Percentiles rank a stretch among this genome's conserved stretches.
phyloP scores from a whole-genome alignment of 2,329 filamentous ascomycete species.

The Huntiella moniliformis region DNA sequence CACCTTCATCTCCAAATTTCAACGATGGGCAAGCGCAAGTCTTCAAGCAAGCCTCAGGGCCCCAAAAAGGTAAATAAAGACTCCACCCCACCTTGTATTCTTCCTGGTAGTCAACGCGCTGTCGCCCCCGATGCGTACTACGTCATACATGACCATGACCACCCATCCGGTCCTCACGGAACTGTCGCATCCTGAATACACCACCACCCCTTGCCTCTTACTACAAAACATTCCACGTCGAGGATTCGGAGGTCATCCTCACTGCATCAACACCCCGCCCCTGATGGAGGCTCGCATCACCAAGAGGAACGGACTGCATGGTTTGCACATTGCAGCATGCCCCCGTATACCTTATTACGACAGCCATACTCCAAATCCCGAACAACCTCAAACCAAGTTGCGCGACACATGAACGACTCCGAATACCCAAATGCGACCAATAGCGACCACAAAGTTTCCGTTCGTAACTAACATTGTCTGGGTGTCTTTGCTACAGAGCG shows the following conservation, averaged over 20 bases:
- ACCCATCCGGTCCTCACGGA: no score
- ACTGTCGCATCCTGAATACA: no score
- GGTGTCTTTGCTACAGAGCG: conserved; percentile 28
- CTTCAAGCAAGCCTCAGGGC: conserved; percentile 60
- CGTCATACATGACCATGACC: not conserved
- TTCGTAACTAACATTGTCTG: not conserved
- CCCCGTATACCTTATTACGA: no score
- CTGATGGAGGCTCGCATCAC: not conserved
- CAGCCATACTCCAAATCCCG: no score
- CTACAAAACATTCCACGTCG: not conserved
- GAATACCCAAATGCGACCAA: no score
- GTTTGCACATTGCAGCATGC: no score
- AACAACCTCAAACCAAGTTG: no score
- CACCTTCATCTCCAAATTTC: not conserved
- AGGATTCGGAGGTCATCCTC: not conserved
- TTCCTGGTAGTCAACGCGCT: not conserved
- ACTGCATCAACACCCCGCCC: not conserved
- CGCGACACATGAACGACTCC: no score
- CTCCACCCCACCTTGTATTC: not conserved
- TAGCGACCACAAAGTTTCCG: no score
- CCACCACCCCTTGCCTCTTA: no score
- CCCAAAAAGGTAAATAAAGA: conserved; percentile 51
- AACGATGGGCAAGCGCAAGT: conserved; percentile 77
- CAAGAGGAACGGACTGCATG: no score
- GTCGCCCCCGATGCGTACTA: not conserved